These are phyloP conservation scores for Trametes cinnabarina DNA, from an alignment of 768 basidiomycete genomes.

Conservation along the genomic window DNA sequence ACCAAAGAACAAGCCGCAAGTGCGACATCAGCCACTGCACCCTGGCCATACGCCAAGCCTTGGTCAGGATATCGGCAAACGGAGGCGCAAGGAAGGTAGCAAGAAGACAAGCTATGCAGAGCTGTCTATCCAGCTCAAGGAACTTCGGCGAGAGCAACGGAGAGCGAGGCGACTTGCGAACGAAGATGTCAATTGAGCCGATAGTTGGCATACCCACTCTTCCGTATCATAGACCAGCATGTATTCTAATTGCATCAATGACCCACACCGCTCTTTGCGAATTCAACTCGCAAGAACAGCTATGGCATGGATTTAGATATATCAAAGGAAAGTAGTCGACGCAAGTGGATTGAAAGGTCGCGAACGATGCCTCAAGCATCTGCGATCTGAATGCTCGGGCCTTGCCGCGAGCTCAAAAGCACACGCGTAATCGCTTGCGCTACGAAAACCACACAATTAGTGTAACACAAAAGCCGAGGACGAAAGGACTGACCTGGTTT, in stretches of 20 bases:
- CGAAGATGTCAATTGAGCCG: neutral
- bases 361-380: constrained; percentile 51
- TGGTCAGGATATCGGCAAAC: constrained; percentile 59
- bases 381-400: constrained; percentile 85
- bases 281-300: too few relatives aligned
- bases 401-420: constrained; percentile 79
- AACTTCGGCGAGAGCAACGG: constrained; percentile 33
- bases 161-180: constrained; percentile 3
- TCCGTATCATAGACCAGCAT: neutral
- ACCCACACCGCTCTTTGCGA: neutral
- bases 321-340: too few relatives aligned
- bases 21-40: constrained; percentile 48
- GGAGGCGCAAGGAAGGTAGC: constrained; percentile 30
- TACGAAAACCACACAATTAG: too few relatives aligned
- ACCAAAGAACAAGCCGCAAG: constrained; percentile 74
- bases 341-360: too few relatives aligned
- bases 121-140: constrained; percentile 41
- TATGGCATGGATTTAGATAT: too few relatives aligned
- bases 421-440: constrained; percentile 79
- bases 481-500: constrained; percentile 44
- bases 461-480: too few relatives aligned
- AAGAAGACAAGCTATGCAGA: constrained; percentile 37
- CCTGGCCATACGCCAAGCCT: constrained; percentile 27
- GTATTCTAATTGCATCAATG: too few relatives aligned
- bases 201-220: too few relatives aligned